These are phyloP conservation scores for Solanum lycopersicoides DNA, from an alignment of 257 asterid genomes.

Conservation along the genomic window DNA sequence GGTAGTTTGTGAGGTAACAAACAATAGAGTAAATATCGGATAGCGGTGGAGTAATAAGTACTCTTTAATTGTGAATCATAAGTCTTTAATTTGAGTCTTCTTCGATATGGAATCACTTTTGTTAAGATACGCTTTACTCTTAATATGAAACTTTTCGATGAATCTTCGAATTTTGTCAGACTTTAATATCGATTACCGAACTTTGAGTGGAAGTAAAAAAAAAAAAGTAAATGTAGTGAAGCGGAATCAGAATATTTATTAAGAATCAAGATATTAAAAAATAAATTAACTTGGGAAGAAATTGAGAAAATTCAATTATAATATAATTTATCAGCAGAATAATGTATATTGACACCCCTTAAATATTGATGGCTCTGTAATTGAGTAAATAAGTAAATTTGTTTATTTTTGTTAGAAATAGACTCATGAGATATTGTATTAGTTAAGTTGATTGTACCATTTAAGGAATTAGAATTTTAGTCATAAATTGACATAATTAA, in stretches of 20 bases:
- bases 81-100: rapidly evolving
- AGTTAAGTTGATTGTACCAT: not conserved
- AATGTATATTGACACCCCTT: not conserved
- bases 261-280: not conserved
- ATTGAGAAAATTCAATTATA: not conserved
- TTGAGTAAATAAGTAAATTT: not conserved
- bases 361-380: not conserved
- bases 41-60: no score
- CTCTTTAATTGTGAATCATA: no score
- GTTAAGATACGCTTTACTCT: rapidly evolving
- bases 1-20: not conserved
- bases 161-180: rapidly evolving
- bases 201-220: not conserved
- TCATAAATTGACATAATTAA: no score
- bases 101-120: rapidly evolving
- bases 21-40: not conserved
- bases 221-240: not conserved
- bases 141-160: rapidly evolving
- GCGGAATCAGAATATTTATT: not conserved
- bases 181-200: rapidly evolving
- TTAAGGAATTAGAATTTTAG: no score
- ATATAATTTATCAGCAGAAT: no score
- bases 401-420: no score
- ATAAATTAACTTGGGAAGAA: no score
- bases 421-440: not conserved